Base-by-base conservation (phyloP, 75 land plant species). In the Isoetes taiwanensis region DNA sequence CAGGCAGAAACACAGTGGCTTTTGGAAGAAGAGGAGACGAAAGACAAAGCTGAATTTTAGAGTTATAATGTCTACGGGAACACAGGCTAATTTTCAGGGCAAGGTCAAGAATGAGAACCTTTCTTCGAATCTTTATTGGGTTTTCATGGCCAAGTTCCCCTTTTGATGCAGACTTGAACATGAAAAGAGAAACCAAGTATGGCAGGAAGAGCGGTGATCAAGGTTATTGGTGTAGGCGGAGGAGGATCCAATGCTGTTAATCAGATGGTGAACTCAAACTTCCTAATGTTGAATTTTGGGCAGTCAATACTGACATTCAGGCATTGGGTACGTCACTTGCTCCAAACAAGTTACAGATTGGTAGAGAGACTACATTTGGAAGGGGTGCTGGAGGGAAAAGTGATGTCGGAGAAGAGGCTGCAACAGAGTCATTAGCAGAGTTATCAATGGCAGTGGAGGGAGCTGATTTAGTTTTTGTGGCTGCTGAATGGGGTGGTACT, bases 201-300 rank as follows among this genome's bases (percentile, higher is more conserved):
- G 16, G 58, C 69, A 5, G 69, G 69, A 10, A 46, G 54, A 14
- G 69, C 69, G 2, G 64, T 46, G 40, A 66, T 66, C 64, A 66
- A 66, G 28, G 69, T 66, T 17, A 27, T 66, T 8, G 69, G 69
- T 1, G 69, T 66, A 0, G 69, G 69, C 1, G 69, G 69, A 26
- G 69, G 69, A 0, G 69, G 69, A 50, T 66, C 64, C 30, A 66
- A 66, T 50, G 69, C 69, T 16, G 69, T 66, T 20, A 61, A 59
- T 34, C 61, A 66, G 46, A 66, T 66, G 69, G 65, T 66, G 52
- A 59, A 54, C 9, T 43, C 69, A 17, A 46, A 28, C 69, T 66
- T 16, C 32, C 62, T 25, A 66, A 66, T n/a, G 50, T 46, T 6
- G 50, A 46, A 23, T 46, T 46, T 46, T 46, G 50, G 50, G 50